phyloP scores from a whole-genome alignment of 2,329 filamentous ascomycete genomes.

The Trichoderma simmonsii region DNA sequence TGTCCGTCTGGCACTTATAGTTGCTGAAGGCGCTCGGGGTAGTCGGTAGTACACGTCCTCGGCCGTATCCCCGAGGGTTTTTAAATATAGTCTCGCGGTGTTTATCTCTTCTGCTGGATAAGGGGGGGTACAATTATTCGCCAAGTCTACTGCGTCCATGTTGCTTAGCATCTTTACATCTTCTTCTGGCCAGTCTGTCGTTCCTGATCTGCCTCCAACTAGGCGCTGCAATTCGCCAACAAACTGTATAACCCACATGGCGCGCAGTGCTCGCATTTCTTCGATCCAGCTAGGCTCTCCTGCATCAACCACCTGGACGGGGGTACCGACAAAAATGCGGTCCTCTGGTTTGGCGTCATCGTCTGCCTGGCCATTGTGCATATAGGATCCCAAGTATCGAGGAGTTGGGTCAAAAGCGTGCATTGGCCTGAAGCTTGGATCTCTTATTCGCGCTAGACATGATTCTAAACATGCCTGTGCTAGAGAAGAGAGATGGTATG shows the following conservation, averaged over 20 bases:
- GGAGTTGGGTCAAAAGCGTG: not conserved
- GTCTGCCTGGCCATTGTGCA: not conserved
- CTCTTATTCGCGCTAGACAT: not conserved
- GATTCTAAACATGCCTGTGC: constrained; percentile 23
- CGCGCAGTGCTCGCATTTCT: constrained; percentile 24
- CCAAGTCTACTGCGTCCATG: not conserved
- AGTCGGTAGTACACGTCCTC: not conserved
- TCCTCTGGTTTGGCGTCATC: not conserved
- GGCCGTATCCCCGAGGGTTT: not conserved
- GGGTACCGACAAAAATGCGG: constrained; percentile 7
- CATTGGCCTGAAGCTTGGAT: not conserved
- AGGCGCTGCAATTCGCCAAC: constrained; percentile 14
- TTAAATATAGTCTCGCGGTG: not conserved
- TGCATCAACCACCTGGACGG: not conserved
- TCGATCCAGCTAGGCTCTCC: constrained; percentile 25
- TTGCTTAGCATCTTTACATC: constrained; percentile 10
- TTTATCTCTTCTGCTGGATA: not conserved
- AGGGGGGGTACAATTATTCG: fast-evolving
- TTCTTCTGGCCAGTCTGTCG: constrained; percentile 6
- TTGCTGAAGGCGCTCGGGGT: not conserved
- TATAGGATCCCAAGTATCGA: not conserved
- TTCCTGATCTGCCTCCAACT: not conserved
- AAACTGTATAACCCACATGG: constrained; percentile 24
- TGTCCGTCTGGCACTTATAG: not conserved
- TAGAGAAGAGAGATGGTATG: constrained; percentile 21